A percentile compares a stretch with the other conserved stretches of the same genome.
Evolutionary conservation across 495 filamentous ascomycete species (phyloP).

Genomic region (Hyphodiscus hymeniophilus): DNA sequence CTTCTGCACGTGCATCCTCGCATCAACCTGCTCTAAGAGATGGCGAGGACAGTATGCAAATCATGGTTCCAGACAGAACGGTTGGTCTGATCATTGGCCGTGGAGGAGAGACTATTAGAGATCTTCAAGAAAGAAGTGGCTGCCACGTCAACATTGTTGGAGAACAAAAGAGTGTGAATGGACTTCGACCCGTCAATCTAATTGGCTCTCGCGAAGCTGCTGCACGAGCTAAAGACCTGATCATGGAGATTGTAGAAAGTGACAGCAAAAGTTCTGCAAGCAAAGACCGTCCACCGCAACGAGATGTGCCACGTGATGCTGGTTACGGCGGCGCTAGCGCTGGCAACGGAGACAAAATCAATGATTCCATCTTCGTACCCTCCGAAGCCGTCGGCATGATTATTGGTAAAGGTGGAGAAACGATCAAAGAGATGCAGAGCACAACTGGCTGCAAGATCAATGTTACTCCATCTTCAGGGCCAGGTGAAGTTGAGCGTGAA

Average conservation of each 20-base stretch:
- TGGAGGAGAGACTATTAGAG: constrained; percentile 80
- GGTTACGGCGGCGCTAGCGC: constrained; percentile 32
- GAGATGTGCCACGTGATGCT: constrained; percentile 24
- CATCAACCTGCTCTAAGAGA: constrained; percentile 49
- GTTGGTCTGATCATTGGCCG: constrained; percentile 80
- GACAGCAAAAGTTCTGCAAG: constrained; percentile 53
- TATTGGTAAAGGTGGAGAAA: constrained; percentile 80
- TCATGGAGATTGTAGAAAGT: constrained; percentile 82
- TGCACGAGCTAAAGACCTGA: constrained; percentile 63
- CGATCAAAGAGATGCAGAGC: constrained; percentile 79
- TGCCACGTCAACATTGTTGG: constrained; percentile 87
- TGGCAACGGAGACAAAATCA: constrained; percentile 52
- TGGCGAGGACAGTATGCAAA: constrained; percentile 68
- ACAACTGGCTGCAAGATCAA: constrained; percentile 84
- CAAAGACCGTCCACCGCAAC: constrained; percentile 17
- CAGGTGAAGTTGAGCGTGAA: constrained; percentile 64
- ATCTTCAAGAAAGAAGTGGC: constrained; percentile 75
- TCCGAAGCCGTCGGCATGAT: constrained; percentile 88
- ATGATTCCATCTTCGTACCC: constrained; percentile 71
- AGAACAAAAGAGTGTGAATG: constrained; percentile 77
- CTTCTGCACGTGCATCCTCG: constrained; percentile 16
- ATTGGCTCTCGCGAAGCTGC: constrained; percentile 64
- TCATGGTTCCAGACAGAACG: constrained; percentile 85
- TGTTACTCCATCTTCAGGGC: constrained; percentile 62
- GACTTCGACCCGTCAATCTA: constrained; percentile 74